These are phyloP conservation scores for Quercus berberidifolia DNA, from an alignment of 306 rosid genomes.

Conservation along the genomic window DNA sequence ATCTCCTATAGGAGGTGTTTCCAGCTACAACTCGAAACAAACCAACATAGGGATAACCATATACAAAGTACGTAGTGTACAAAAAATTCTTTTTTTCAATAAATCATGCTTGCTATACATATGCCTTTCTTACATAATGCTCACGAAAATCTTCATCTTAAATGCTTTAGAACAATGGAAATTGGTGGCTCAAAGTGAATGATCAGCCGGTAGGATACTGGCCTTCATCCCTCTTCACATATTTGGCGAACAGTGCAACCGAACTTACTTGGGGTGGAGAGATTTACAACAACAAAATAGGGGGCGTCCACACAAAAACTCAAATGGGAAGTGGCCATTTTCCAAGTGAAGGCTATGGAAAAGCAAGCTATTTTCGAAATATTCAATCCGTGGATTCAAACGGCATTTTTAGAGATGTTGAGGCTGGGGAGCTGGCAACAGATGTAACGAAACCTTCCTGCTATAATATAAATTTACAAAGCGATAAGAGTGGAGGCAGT, in stretches of 20 bases:
- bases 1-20: too few species aligned
- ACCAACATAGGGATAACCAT: too few species aligned
- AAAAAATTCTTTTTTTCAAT: neutral
- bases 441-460: slow-evolving; percentile 14
- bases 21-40: too few species aligned
- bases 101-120: neutral
- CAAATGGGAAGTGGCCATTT: slow-evolving; percentile 38
- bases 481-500: neutral
- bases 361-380: slow-evolving; percentile 17
- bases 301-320: slow-evolving; percentile 15
- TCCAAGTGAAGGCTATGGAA: slow-evolving; percentile 4
- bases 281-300: neutral
- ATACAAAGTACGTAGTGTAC: too few species aligned
- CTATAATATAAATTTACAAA: neutral
- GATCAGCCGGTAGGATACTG: slow-evolving; percentile 21
- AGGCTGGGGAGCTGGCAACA: neutral
- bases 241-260: neutral
- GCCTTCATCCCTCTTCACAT: slow-evolving; percentile 16
- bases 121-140: neutral
- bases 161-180: slow-evolving; percentile 1
- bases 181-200: slow-evolving; percentile 24
- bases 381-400: neutral
- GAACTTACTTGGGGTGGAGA: slow-evolving; percentile 14
- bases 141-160: neutral
- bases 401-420: neutral